These are phyloP conservation scores for Penicillium malachiteum DNA, from an alignment of 495 filamentous ascomycete genomes.

Conservation along the genomic window DNA sequence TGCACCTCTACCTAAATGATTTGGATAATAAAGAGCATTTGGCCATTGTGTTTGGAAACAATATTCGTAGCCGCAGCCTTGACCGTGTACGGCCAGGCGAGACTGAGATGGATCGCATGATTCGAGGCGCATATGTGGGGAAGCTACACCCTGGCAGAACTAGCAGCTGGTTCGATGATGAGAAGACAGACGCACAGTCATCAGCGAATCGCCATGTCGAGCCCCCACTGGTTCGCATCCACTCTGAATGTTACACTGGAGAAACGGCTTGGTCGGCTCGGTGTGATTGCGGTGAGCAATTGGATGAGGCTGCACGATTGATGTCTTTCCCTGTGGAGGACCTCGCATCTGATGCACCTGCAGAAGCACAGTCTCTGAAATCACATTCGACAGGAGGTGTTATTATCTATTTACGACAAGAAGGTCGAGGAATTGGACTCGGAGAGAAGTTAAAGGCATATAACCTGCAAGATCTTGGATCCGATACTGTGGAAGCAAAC, in stretches of 20 bases:
- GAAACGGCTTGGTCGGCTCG: conserved; percentile 97
- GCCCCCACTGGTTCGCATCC: conserved; percentile 82
- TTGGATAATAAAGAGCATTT: conserved; percentile 94
- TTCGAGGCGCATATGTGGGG: conserved; percentile 88
- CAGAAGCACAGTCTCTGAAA: conserved; percentile 38
- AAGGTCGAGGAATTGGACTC: conserved; percentile 92
- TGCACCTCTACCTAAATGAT: conserved; percentile 92
- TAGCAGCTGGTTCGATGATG: conserved; percentile 58
- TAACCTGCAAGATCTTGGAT: conserved; percentile 92
- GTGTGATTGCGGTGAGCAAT: conserved; percentile 96
- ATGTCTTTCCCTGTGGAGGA: conserved; percentile 75
- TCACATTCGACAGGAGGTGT: conserved; percentile 71
- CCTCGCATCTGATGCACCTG: conserved; percentile 31
- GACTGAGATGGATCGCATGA: conserved; percentile 94
- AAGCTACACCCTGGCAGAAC: conserved; percentile 82
- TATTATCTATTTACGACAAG: conserved; percentile 93
- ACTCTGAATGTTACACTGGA: conserved; percentile 97
- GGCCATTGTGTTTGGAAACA: conserved; percentile 92
- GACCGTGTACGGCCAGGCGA: conserved; percentile 82
- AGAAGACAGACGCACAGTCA: conserved; percentile 14
- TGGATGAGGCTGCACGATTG: conserved; percentile 91
- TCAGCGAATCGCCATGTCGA: conserved; percentile 17
- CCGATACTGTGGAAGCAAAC: conserved; percentile 95
- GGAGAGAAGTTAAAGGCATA: conserved; percentile 97
- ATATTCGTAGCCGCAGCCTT: conserved; percentile 76